phyloP scores from a whole-genome alignment of 352 stramenopile genomes.

The Phytophthora palmivora region DNA sequence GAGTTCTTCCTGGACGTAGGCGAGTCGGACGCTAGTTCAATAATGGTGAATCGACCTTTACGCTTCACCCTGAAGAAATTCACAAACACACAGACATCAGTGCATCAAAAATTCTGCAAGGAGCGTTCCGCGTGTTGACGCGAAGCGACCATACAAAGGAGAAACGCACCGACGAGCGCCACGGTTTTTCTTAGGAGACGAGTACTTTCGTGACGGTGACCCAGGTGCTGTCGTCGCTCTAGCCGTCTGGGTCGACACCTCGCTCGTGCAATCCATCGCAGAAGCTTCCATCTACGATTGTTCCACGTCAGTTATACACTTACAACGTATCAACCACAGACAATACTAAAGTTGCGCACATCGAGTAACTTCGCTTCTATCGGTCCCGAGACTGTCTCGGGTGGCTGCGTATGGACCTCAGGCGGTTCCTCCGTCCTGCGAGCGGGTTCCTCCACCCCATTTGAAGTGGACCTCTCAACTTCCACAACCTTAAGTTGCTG shows the following conservation, averaged over 20 bases:
- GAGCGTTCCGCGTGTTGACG: conserved; percentile 23
- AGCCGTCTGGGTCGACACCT: conserved; percentile 21
- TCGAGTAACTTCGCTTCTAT: conserved; percentile 11
- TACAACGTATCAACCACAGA: conserved; percentile 3
- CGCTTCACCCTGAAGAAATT: conserved; percentile 65
- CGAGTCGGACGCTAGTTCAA: conserved; percentile 73
- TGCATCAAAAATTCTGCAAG: conserved; percentile 22
- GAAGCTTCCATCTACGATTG: conserved; percentile 29
- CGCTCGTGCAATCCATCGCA: conserved; percentile 7
- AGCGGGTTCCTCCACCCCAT: not conserved
- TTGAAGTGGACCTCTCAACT: conserved; percentile 1
- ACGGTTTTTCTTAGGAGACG: conserved; percentile 44
- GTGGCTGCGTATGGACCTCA: conserved; percentile 26
- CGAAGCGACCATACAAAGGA: conserved; percentile 27
- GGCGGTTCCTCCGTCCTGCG: conserved; percentile 23
- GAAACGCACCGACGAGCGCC: conserved; percentile 40
- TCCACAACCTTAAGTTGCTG: conserved; percentile 10
- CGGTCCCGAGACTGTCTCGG: conserved; percentile 20
- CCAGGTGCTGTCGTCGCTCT: conserved; percentile 16
- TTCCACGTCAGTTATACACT: conserved; percentile 14
- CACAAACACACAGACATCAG: conserved; percentile 9
- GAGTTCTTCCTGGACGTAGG: conserved; percentile 58
- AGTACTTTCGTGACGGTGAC: conserved; percentile 42
- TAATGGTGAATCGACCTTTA: conserved; percentile 88
- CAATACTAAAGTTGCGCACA: conserved; percentile 21